phyloP scores from a whole-genome alignment of 169 alveolate species.

The Neospora caninum region DNA sequence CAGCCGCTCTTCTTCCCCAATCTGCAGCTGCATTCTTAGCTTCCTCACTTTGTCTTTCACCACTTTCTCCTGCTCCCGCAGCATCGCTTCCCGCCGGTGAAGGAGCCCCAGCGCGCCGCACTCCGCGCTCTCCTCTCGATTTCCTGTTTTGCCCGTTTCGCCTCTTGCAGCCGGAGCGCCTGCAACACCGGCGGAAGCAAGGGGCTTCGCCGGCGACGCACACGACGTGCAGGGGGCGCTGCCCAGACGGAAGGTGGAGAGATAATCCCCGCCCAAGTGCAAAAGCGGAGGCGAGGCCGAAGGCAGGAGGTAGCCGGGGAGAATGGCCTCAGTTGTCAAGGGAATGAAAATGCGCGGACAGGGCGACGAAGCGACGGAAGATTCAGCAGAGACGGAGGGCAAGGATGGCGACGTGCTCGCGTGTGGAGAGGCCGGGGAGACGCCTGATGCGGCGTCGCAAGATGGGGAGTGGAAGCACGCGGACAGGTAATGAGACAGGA shows the following conservation, averaged over 20 bases:
- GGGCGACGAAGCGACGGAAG: background rate
- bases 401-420: background rate
- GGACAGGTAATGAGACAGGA: background rate
- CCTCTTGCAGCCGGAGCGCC: background rate
- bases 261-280: constrained; percentile 6
- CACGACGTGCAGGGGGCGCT: background rate
- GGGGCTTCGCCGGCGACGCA: background rate
- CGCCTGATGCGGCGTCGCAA: background rate
- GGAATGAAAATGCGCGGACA: constrained; percentile 23
- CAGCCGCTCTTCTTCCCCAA: background rate
- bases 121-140: background rate
- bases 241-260: background rate
- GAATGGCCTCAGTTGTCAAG: constrained; percentile 16
- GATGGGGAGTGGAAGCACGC: background rate
- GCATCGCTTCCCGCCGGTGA: constrained; percentile 6
- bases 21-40: background rate
- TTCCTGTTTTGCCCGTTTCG: background rate
- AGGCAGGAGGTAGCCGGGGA: constrained; percentile 30
- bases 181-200: background rate
- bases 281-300: constrained; percentile 8
- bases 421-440: background rate
- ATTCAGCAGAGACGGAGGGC: background rate
- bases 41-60: background rate
- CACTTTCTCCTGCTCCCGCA: constrained; percentile 30
- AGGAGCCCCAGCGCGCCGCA: constrained; percentile 39